Evolutionary conservation across 306 rosid species (phyloP).

Genomic region (Medicago arabica): DNA sequence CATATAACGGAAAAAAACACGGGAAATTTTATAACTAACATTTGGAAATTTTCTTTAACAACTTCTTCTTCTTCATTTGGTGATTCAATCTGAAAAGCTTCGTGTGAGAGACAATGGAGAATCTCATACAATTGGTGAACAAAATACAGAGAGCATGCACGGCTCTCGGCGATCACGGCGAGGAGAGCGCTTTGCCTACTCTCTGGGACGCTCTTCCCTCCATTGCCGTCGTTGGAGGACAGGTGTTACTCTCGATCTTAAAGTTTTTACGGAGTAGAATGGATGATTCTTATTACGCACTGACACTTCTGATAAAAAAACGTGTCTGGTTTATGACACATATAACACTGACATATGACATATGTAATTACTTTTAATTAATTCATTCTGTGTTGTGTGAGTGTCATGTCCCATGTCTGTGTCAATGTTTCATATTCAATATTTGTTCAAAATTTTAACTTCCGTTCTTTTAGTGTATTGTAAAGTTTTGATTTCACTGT

Average conservation of each 20-base stretch:
- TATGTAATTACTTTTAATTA: too few relatives aligned
- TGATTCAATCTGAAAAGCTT: slow-evolving; percentile 30
- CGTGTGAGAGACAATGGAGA: slow-evolving; percentile 65
- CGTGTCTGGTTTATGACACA: too few relatives aligned
- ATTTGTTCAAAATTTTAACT: neutral
- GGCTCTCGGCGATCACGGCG: slow-evolving; percentile 98
- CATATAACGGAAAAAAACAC: slow-evolving; percentile 34
- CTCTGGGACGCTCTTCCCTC: slow-evolving; percentile 99
- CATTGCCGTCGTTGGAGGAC: slow-evolving; percentile 99
- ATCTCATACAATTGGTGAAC: slow-evolving; percentile 88
- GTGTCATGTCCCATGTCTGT: too few relatives aligned
- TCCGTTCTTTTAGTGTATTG: neutral
- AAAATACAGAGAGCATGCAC: slow-evolving; percentile 97
- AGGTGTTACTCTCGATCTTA: slow-evolving; percentile 56
- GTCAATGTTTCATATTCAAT: neutral
- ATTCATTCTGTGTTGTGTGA: too few relatives aligned
- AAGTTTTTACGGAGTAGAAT: neutral
- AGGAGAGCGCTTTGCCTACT: slow-evolving; percentile 86
- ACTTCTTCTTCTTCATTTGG: slow-evolving; percentile 32
- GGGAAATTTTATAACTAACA: slow-evolving; percentile 39
- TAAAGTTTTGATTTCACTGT: neutral
- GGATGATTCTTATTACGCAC: neutral
- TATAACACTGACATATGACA: too few relatives aligned
- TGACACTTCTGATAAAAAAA: too few relatives aligned
- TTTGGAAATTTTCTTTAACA: slow-evolving; percentile 44